Conservation (phyloP, 257 asterid genomes). For the Capsicum rhomboideum region DNA sequence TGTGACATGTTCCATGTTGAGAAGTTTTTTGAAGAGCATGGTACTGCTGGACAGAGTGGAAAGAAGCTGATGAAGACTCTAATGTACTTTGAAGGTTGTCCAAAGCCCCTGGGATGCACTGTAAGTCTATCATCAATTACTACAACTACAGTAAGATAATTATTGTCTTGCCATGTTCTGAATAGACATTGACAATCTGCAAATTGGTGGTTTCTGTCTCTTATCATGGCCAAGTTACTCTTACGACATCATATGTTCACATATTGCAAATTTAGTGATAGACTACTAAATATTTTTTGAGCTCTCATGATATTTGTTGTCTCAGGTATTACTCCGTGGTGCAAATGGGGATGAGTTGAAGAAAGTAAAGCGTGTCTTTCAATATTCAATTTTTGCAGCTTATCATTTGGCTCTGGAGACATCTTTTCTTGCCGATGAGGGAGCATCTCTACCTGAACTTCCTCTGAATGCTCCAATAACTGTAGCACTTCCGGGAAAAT, state of each 20-base stretch:
- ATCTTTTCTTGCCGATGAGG: slow-evolving; percentile 97
- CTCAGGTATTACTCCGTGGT: slow-evolving; percentile 86
- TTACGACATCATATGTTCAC: neutral
- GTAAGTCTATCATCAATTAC: slow-evolving; percentile 36
- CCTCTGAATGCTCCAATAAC: slow-evolving; percentile 65
- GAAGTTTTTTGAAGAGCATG: slow-evolving; percentile 70
- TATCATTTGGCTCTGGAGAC: slow-evolving; percentile 96
- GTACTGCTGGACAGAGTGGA: slow-evolving; percentile 65
- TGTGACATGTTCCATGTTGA: slow-evolving; percentile 79
- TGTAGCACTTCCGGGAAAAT: slow-evolving; percentile 71
- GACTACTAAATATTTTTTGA: neutral
- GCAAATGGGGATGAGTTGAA: slow-evolving; percentile 83
- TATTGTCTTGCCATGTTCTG: neutral
- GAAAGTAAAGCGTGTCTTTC: slow-evolving; percentile 88
- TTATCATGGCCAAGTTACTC: neutral
- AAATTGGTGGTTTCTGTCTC: neutral
- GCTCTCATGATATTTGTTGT: slow-evolving; percentile 6
- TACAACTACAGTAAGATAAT: slow-evolving; percentile 1
- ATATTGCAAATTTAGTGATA: neutral
- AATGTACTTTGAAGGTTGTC: slow-evolving; percentile 97
- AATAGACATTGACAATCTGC: neutral
- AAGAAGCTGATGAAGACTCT: slow-evolving; percentile 76
- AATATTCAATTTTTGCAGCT: slow-evolving; percentile 94
- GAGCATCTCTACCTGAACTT: slow-evolving; percentile 83
- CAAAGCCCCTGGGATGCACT: slow-evolving; percentile 92